These are phyloP conservation scores for Clathrus columnatus DNA, from an alignment of 768 basidiomycete genomes.

Conservation along the genomic window DNA sequence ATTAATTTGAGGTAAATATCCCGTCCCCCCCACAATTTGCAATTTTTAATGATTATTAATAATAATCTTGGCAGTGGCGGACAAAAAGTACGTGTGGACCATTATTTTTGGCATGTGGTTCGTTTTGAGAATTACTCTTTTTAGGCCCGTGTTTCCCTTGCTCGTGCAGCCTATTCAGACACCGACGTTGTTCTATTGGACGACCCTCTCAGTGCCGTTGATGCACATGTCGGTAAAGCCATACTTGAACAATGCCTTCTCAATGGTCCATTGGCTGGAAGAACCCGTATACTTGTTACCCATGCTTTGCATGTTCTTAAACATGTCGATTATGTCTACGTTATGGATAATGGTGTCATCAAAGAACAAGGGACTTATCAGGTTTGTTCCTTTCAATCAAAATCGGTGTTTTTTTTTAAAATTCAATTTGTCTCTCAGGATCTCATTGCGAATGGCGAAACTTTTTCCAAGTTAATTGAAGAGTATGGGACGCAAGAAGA, in stretches of 20 bases:
- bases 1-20: constrained; percentile 50
- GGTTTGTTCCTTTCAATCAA: constrained; percentile 25
- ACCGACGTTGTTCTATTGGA: constrained; percentile 72
- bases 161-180: constrained; percentile 66
- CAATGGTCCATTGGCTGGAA: constrained; percentile 39
- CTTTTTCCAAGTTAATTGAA: constrained; percentile 44
- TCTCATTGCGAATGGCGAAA: constrained; percentile 32
- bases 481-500: constrained; percentile 41
- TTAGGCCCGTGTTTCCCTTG: constrained; percentile 67
- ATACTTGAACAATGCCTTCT: constrained; percentile 56
- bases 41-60: neutral
- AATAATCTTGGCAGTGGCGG: constrained; percentile 20
- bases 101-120: too few species aligned
- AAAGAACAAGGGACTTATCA: constrained; percentile 54
- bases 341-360: constrained; percentile 51
- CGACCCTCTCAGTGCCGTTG: constrained; percentile 74
- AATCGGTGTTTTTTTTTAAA: too few species aligned
- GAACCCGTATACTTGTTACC: constrained; percentile 55
- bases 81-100: constrained; percentile 26
- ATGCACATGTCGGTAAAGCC: constrained; percentile 63
- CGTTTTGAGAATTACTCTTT: neutral
- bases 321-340: constrained; percentile 53
- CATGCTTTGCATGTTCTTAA: constrained; percentile 52
- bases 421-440: too few species aligned
- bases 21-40: neutral